Evolutionary conservation across 2,329 filamentous ascomycete genomes (phyloP), one percentile per base, ranked within the genome.

Genomic region (Aspergillus sp.): DNA sequence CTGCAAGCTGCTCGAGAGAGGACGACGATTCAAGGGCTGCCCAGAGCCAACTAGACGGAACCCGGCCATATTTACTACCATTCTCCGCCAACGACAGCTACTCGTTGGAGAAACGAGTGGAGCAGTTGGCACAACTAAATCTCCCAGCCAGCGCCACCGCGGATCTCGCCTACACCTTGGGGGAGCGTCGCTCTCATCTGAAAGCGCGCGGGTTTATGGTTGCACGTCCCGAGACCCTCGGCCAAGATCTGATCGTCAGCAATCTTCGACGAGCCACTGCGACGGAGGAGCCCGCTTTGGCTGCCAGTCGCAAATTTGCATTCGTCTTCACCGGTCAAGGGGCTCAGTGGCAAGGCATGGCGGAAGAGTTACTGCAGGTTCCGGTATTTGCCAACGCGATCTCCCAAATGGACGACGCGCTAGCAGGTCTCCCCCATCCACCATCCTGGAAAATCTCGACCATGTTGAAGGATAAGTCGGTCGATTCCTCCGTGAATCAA

Each of bases 261-360:
- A 41, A 38, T 7, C 32, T 41, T 10, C 36, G 23, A 25, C 52
- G 5, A 17, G 21, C 23, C 11, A 42, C 19, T 5, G 8, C 10
- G 13, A 21, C 21, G 21, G 48, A 10, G n/a, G 21, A 23, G 21
- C 21, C 25, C 32, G 36, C 15, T 32, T 32, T 21, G 21, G 10
- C 17, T 5, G 25, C 38, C 19, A 39, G 38, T 8, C 47, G 54
- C 13, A 13, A 10, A n/a, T 8, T 64, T 23, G 62, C 55, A 0
- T 70, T 73, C 36, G 57, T 75, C 19, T 77, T 75, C 60, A 76
- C 72, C 2, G 74, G 74, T 1, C 74, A 77, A 57, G 74, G 74
- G 1, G 73, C 74, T 7, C 73, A 76, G 21, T 77, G 70, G 66
- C n/a, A 60, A 8, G 57, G 38, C 1, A 76, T 76, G 74, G 73